Base-by-base conservation (phyloP, 163 green algal genomes). In the Scenedesmus sp. region DNA sequence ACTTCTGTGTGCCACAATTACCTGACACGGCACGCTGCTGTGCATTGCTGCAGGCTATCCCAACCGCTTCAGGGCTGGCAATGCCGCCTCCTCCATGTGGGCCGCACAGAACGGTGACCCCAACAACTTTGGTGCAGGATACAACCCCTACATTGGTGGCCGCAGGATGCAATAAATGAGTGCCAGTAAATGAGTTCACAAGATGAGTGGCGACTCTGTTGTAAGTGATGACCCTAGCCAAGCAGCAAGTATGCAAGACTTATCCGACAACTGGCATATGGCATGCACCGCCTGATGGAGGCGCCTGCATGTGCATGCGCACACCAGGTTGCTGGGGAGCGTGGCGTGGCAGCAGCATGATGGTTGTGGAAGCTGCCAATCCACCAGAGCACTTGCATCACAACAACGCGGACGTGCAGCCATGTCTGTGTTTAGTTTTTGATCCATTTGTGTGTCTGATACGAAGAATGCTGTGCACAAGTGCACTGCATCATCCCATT, bases 1-100 rank as follows among this genome's bases (percentile, higher is more conserved):
- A 18, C 9, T 7, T 76, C 16, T 79, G 23, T 52, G 70, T 52
- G 12, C 2, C 2, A 46, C 34, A 46, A 46, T 46, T 46, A 46
- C 34, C 34, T 46, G 34, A 46, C 34, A 46, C 34, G 34, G 34
- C 34, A 46, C 34, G 34, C 34, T 46, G 34, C 34, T 46, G 34
- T 46, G 34, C 34, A 15, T 2, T 52, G 59, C 59, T 52, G 23
- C 70, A 79, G 70, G 70, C 23, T 79, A 79, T 6, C 70, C 70
- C 70, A 79, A 79, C 70, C 70, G 70, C 23, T 79, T 79, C 70
- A 79, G 70, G 23, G 70, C 70, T 4, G 70, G 70, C 70, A 79
- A 79, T 13, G 70, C 70, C 15, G 23, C 23, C 23, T 79, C 70
- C 23, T 79, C 70, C 23, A 79, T 79, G 70, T 79, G 70, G 70